These are phyloP conservation scores for Pascua sp. DNA, from an alignment of 1,284 basidiomycete species.

Conservation along the genomic window DNA sequence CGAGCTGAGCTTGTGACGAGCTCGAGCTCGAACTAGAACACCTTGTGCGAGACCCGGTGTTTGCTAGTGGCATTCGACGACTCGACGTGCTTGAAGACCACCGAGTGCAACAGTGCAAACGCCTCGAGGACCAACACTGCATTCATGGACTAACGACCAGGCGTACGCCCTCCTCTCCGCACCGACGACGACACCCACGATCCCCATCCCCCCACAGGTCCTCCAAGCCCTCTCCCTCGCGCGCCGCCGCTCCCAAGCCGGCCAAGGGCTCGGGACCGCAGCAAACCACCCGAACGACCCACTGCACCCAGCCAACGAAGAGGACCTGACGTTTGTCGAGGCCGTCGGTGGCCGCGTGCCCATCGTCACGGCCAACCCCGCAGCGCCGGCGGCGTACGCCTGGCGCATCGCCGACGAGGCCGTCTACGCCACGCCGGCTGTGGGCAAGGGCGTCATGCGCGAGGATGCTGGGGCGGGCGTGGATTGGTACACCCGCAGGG, in stretches of 20 bases:
- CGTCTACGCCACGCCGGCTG: conserved; percentile 15
- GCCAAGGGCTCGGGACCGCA: not conserved
- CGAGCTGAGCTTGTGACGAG: too few species aligned
- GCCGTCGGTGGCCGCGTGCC: conserved; percentile 24
- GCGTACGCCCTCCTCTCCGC: conserved; percentile 39
- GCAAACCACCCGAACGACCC: not conserved
- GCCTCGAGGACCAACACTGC: conserved; percentile 5
- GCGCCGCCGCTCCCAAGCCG: conserved; percentile 13
- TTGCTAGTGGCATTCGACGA: too few species aligned
- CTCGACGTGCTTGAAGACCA: too few species aligned
- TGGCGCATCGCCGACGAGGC: conserved; percentile 41
- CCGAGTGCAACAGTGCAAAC: too few species aligned
- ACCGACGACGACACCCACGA: conserved; percentile 20
- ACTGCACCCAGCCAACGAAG: not conserved
- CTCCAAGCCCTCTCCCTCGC: conserved; percentile 8
- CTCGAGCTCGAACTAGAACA: too few species aligned
- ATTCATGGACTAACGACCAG: conserved; percentile 8
- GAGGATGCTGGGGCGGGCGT: conserved; percentile 41
- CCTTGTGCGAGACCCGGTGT: too few species aligned
- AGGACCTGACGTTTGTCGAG: conserved; percentile 14
- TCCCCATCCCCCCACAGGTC: conserved; percentile 28
- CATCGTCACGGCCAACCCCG: conserved; percentile 27
- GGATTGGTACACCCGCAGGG: conserved; percentile 40
- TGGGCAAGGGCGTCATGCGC: conserved; percentile 30
- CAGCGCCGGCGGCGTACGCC: conserved; percentile 36